Evolutionary conservation across 768 basidiomycete species (phyloP), one percentile per base, ranked within the genome.

Genomic region (Hortiboletus campestris): DNA sequence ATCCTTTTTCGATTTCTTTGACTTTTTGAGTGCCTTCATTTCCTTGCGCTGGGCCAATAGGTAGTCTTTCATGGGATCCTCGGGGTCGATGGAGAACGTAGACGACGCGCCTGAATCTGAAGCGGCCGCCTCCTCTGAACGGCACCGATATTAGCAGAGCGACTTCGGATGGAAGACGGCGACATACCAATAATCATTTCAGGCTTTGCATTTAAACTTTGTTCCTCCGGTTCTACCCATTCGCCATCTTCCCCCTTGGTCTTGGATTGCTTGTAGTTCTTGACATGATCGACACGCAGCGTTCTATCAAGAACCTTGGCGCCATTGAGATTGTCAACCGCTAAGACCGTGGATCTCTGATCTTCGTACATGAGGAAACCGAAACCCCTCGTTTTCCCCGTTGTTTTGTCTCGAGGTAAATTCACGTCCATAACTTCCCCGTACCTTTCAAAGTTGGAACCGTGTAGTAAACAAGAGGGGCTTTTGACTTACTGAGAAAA

Each of bases 281-380:
- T 90, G 59, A 91, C 90, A 66, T 94, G 91, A 69, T 98, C 94
- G 39, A 98, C 97, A 17, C 94, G 86, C 48, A 99, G 76, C 3
- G 86, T 96, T 63, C 86, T 80, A 16, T 89, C 92, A 32, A 97
- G 76, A 40, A 98, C 88, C 51, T 84, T 84, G 45, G 94, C 91
- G 40, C 97, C 97, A 66, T 97, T 98, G 72, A 99, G 85, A 76
- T 99, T 99, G 76, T 99, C 97, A 58, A 99, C 96, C 10, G 97
- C 97, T 46, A 99, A 80, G 48, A 98, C 72, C 7, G 97, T 99
- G 56, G 93, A 96, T 46, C 93, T 84, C 74, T 99, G 97, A 72
- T 99, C 94, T 74, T 96, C 94, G 72, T 98, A 99, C 97, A 98
- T 98, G 59, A 98, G 78, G 76, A 98, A 99, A 10, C 84, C 95